phyloP scores from a whole-genome alignment of 176 grass and related monocot species.

The Alloteropsis semialata region DNA sequence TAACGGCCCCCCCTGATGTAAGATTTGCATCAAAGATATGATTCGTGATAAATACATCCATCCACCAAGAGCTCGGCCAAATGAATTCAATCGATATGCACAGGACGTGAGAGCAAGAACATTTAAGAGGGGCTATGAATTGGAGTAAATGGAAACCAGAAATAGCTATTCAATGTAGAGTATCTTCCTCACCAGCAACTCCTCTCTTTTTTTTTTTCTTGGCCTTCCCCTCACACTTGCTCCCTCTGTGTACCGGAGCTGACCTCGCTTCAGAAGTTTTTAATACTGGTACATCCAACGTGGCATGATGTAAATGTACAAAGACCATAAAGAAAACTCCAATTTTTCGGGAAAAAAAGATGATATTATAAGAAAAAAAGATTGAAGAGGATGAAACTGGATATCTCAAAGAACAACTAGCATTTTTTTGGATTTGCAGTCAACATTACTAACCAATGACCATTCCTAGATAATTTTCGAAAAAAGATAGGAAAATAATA shows the following conservation, averaged over 20 bases:
- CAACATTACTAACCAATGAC: too few species aligned
- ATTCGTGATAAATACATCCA: slow-evolving; percentile 35
- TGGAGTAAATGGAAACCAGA: slow-evolving; percentile 51
- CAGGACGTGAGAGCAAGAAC: slow-evolving; percentile 30
- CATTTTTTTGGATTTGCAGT: too few species aligned
- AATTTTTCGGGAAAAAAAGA: too few species aligned
- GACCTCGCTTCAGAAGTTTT: too few species aligned
- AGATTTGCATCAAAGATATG: background rate
- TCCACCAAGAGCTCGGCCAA: slow-evolving; percentile 41
- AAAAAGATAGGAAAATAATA: background rate
- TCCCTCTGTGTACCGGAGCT: too few species aligned
- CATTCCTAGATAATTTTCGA: too few species aligned
- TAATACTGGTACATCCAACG: too few species aligned
- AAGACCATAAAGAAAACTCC: too few species aligned
- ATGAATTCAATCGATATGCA: slow-evolving; percentile 47
- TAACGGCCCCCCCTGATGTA: background rate
- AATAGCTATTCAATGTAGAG: slow-evolving; percentile 33
- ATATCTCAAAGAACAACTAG: background rate
- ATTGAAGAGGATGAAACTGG: background rate
- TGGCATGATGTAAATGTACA: too few species aligned
- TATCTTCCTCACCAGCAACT: slow-evolving; percentile 25
- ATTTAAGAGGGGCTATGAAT: slow-evolving; percentile 51
- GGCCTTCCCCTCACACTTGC: too few species aligned
- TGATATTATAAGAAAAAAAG: background rate
- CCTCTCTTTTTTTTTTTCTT: background rate